These are phyloP conservation scores for Fusarium sp. DNA, from an alignment of 2,329 filamentous ascomycete species.

Conservation along the genomic window DNA sequence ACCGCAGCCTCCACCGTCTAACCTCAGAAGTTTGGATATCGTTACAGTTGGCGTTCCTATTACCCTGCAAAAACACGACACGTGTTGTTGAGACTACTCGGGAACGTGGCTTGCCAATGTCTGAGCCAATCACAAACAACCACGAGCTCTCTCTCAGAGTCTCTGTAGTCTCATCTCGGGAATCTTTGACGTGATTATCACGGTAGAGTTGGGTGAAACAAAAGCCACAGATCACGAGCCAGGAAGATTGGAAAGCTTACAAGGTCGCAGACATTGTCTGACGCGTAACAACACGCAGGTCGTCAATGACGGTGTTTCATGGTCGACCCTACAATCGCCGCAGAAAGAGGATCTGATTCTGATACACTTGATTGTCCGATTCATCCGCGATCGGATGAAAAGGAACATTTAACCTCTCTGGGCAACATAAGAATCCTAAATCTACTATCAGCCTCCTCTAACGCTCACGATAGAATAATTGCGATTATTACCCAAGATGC, in stretches of 20 bases:
- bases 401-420: not conserved
- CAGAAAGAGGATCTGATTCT: not conserved
- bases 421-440: not conserved
- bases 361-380: not conserved
- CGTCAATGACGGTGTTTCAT: not conserved
- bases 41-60: not conserved
- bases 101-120: not conserved
- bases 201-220: not conserved
- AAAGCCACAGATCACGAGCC: not conserved
- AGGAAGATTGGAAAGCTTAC: not conserved
- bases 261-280: not conserved
- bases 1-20: not conserved
- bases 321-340: not conserved
- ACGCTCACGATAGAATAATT: not conserved
- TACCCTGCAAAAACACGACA: not conserved
- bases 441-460: too few relatives aligned
- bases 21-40: not conserved
- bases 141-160: not conserved
- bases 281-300: not conserved
- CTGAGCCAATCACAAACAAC: not conserved
- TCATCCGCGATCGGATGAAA: not conserved
- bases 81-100: not conserved
- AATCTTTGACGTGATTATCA: not conserved
- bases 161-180: not conserved
- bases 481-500: too few relatives aligned